Percentiles rank a stretch among this genome's conserved stretches.
Conservation (phyloP, 2,329 filamentous ascomycete genomes). For the Colletotrichum sp. region DNA sequence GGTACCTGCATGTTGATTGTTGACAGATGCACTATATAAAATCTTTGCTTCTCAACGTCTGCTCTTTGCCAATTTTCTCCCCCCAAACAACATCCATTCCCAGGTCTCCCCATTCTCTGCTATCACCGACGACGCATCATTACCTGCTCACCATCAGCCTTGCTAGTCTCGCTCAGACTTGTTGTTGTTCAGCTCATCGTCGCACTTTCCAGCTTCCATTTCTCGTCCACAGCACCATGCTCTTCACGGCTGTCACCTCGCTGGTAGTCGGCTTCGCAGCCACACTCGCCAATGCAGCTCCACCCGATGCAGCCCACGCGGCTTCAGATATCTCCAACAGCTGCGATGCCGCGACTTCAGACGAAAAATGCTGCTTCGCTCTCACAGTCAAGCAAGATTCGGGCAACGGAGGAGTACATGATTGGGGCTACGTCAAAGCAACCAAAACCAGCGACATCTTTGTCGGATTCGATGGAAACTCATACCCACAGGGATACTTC, state of each 20-base stretch:
- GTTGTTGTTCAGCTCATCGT: accelerated
- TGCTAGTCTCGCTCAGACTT: background rate
- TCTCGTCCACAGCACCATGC: background rate
- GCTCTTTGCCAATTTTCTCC: background rate
- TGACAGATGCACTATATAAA: background rate
- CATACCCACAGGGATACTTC: background rate
- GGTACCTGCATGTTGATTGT: background rate
- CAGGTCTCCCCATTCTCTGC: background rate
- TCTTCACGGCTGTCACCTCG: background rate
- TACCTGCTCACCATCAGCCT: background rate
- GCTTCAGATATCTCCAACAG: background rate
- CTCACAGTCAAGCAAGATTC: background rate
- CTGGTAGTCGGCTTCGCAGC: background rate
- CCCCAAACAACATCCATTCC: background rate
- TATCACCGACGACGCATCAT: background rate
- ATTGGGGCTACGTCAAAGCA: background rate
- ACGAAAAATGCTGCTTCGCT: background rate
- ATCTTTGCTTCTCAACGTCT: background rate
- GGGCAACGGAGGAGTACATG: accelerated
- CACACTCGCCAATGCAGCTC: background rate
- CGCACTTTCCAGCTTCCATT: accelerated
- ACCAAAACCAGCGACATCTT: accelerated
- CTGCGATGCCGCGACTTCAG: background rate
- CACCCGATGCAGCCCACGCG: accelerated
- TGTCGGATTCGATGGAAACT: background rate